Evolutionary conservation across 108 stramenopile species (phyloP), one percentile per base, ranked within the genome.

Genomic region (Thalassiosira profunda): DNA sequence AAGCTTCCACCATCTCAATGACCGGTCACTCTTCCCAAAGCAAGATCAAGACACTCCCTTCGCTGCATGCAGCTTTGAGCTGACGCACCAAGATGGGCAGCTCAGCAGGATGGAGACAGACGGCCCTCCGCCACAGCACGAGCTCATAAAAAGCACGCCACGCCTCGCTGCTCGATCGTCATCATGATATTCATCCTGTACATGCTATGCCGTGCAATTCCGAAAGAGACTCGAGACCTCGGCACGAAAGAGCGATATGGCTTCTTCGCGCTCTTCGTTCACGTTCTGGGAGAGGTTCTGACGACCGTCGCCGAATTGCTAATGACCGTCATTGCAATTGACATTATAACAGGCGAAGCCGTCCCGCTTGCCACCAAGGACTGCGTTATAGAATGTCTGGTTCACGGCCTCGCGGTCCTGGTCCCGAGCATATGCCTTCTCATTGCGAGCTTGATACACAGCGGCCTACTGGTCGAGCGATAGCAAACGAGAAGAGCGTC

Each of bases 211-310:
- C 49, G 49, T 51, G 49, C 25, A 51, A 2, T 18, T 51, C 49
- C 49, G 25, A 51, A 24, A 2, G 49, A 51, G 17, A 51, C 49
- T 14, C 12, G 49, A 4, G 5, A 51, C 17, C 49, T 28, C 2
- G 49, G 29, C 26, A 51, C 49, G 2, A 51, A 6, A 51, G 49
- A 5, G 49, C 49, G 49, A 6, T 51, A 51, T 51, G 49, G 49
- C 2, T 21, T 51, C 2, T 21, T n/a, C n/a, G n/a, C 49, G 25
- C 15, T 51, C 5, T 2, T 51, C 49, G 26, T 51, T 20, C 49
- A 51, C 49, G 49, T 51, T 18, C 29, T 21, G 4, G 49, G 4
- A 4, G 49, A 20, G 17, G 2, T 51, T 28, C 12, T 51, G 26
- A 51, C 15, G 49, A 51, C 12, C 2, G 17, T 21, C 17, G 3